Percentiles rank a stretch among this genome's conserved stretches.
phyloP scores from a whole-genome alignment of 257 asterid genomes.

The Striga asiatica region DNA sequence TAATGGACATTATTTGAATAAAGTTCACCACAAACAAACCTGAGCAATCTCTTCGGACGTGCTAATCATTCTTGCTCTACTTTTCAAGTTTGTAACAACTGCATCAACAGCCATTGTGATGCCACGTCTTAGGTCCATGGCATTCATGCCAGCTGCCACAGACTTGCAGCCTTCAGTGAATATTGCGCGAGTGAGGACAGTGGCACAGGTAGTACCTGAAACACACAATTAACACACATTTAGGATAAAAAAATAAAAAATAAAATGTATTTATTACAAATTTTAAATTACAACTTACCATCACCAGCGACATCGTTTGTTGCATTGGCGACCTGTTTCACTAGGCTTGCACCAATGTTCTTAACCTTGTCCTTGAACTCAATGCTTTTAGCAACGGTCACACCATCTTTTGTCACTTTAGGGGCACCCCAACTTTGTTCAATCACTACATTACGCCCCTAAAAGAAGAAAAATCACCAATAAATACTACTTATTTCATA shows the following conservation, averaged over 20 bases:
- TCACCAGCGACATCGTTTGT: slow-evolving; percentile 96
- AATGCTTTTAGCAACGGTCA: slow-evolving; percentile 89
- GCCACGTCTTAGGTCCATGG: slow-evolving; percentile 96
- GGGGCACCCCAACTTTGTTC: slow-evolving; percentile 99
- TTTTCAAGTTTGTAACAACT: slow-evolving; percentile 79
- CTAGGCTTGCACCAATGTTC: slow-evolving; percentile 93
- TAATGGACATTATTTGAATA: neutral
- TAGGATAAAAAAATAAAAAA: neutral
- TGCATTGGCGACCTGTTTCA: slow-evolving; percentile 95
- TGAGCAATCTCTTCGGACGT: slow-evolving; percentile 97
- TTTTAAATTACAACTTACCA: too few species aligned
- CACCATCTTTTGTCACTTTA: slow-evolving; percentile 96
- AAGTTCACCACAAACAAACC: slow-evolving; percentile 33
- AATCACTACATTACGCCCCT: slow-evolving; percentile 94
- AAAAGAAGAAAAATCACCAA: slow-evolving; percentile 2
- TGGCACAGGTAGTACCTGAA: slow-evolving; percentile 93
- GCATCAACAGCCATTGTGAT: slow-evolving; percentile 83
- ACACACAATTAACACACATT: neutral
- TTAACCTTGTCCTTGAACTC: slow-evolving; percentile 78
- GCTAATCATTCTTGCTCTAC: slow-evolving; percentile 96
- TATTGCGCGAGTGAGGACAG: slow-evolving; percentile 93
- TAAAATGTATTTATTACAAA: too few species aligned
- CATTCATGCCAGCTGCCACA: slow-evolving; percentile 97
- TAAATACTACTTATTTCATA: neutral
- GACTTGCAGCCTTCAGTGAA: slow-evolving; percentile 94